Conservation (phyloP, 1,284 basidiomycete genomes). For the Tausonia pullulans region DNA sequence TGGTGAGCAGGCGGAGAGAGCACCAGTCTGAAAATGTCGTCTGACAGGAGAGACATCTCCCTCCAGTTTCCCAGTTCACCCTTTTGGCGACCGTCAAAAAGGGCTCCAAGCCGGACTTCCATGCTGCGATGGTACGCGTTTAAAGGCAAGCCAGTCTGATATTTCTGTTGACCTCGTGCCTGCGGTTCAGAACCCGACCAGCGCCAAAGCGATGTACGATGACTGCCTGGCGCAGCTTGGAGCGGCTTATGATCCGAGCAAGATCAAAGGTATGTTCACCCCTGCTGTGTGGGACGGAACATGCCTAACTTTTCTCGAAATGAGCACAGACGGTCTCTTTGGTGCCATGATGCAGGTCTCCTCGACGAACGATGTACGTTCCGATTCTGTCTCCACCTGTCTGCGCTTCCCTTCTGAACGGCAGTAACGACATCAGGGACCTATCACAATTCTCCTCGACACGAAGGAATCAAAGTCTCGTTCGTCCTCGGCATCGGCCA, state of each 20-base stretch:
- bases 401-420: too few species aligned
- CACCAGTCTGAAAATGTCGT: not conserved
- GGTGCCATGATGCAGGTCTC: conserved; percentile 88
- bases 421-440: not conserved
- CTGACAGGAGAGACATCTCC: not conserved
- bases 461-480: conserved; percentile 3
- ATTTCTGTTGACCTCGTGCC: not conserved
- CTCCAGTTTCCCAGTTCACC: conserved; percentile 69
- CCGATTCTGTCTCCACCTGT: not conserved
- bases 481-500: not conserved
- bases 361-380: conserved; percentile 65
- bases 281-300: not conserved
- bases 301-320: conserved; percentile 8
- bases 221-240: conserved; percentile 58
- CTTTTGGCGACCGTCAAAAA: conserved; percentile 75
- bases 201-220: conserved; percentile 58
- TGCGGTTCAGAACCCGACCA: conserved; percentile 45
- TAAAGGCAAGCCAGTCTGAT: not conserved
- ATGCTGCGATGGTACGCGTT: conserved; percentile 64
- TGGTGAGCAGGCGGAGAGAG: conserved; percentile 31
- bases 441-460: conserved; percentile 7
- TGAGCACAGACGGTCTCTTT: conserved; percentile 62
- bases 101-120: conserved; percentile 81
- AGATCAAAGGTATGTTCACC: conserved; percentile 60
- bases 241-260: conserved; percentile 53